These are phyloP conservation scores for Letharia lupina DNA, from an alignment of 495 filamentous ascomycete genomes.

Conservation along the genomic window DNA sequence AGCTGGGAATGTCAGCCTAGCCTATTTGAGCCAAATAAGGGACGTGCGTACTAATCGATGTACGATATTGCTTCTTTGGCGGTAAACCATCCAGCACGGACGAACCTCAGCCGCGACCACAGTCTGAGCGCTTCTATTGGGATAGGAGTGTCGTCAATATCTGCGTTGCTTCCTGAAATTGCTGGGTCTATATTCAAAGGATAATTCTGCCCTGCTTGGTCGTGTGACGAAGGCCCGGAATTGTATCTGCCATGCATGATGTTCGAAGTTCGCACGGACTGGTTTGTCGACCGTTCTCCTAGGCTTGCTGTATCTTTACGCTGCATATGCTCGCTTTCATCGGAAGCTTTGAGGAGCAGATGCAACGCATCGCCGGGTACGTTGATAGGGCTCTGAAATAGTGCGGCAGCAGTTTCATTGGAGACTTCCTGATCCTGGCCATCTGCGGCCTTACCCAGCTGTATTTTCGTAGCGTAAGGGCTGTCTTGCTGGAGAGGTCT, in stretches of 20 bases:
- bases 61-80: conserved; percentile 87
- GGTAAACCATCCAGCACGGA: conserved; percentile 92
- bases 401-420: conserved; percentile 46
- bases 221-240: conserved; percentile 18
- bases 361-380: conserved; percentile 53
- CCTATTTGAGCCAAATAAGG: conserved; percentile 3
- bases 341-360: conserved; percentile 51
- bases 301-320: conserved; percentile 2
- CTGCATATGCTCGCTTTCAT: conserved; percentile 40
- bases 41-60: conserved; percentile 66
- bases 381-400: conserved; percentile 50
- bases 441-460: conserved; percentile 4
- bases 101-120: conserved; percentile 86
- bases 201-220: conserved; percentile 27
- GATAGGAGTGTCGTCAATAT: not conserved
- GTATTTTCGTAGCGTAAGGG: not conserved
- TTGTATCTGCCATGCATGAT: conserved; percentile 22
- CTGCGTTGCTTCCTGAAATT: conserved; percentile 20
- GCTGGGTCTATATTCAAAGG: conserved; percentile 20
- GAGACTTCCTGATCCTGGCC: conserved; percentile 36
- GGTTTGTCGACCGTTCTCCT: conserved; percentile 18
- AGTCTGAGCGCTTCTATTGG: conserved; percentile 59
- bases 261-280: not conserved
- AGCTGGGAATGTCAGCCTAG: conserved; percentile 43
- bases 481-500: not conserved